Evolutionary conservation across 352 stramenopile genomes (phyloP).

Genomic region (Thraustochytrium sp.): DNA sequence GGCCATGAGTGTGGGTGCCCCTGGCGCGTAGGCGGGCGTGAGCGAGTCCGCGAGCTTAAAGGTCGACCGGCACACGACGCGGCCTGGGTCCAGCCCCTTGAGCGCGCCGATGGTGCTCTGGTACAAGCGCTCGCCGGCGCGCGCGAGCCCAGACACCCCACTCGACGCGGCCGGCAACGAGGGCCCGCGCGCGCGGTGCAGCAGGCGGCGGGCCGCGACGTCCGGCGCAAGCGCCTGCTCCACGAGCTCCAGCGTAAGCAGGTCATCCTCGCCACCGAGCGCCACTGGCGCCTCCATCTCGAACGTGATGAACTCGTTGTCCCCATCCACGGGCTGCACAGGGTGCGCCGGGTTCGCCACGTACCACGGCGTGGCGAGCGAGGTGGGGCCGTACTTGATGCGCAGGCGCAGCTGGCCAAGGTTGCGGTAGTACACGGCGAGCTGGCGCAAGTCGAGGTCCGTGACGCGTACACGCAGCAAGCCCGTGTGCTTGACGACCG

Average conservation of each 20-base stretch:
- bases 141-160: background rate
- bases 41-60: background rate
- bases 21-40: background rate
- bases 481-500: slow-evolving; percentile 42
- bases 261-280: background rate
- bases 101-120: background rate
- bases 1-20: background rate
- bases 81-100: background rate
- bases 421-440: background rate
- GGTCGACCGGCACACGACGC: background rate
- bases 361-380: background rate
- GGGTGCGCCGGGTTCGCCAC: background rate
- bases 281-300: background rate
- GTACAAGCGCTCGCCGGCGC: background rate
- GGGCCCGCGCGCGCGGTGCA: too few relatives aligned
- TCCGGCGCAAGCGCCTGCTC: background rate
- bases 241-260: background rate
- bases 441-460: background rate
- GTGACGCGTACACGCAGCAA: background rate
- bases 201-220: background rate
- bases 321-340: background rate
- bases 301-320: background rate
- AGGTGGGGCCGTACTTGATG: background rate
- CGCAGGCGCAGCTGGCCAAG: background rate
- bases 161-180: too few relatives aligned